Conservation (phyloP, 768 basidiomycete genomes). For the Candolleomyces aberdarensis region DNA sequence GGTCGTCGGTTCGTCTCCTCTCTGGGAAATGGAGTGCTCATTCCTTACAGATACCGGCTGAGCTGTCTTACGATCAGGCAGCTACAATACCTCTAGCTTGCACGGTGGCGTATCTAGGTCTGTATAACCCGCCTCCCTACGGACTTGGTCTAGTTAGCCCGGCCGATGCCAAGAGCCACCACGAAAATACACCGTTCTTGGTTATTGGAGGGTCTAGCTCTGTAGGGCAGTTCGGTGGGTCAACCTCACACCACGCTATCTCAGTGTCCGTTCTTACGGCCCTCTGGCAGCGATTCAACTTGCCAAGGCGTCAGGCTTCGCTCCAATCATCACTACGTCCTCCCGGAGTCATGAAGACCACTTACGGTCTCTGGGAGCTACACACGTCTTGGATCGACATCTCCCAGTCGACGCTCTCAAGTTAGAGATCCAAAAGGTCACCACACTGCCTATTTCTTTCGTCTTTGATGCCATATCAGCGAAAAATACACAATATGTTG, state of each 20-base stretch:
- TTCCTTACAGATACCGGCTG: conserved; percentile 33
- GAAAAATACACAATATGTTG: conserved; percentile 19
- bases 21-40: conserved; percentile 12
- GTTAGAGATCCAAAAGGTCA: conserved; percentile 23
- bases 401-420: conserved; percentile 15
- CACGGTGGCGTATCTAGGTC: conserved; percentile 32
- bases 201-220: conserved; percentile 26
- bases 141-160: conserved; percentile 25
- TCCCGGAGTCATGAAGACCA: conserved; percentile 23
- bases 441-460: conserved; percentile 16
- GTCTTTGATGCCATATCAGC: conserved; percentile 25
- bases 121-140: conserved; percentile 25
- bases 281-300: conserved; percentile 21
- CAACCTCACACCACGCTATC: not conserved
- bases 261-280: not conserved
- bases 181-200: conserved; percentile 27
- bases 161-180: conserved; percentile 22
- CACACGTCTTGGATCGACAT: conserved; percentile 31
- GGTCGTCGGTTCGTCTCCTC: conserved; percentile 22
- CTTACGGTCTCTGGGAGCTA: conserved; percentile 38
- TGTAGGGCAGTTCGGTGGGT: conserved; percentile 25
- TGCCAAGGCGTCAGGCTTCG: conserved; percentile 38
- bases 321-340: conserved; percentile 38
- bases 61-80: conserved; percentile 36
- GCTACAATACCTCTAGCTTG: conserved; percentile 39